Percentiles rank a stretch among this genome's conserved stretches.
phyloP scores from a whole-genome alignment of 768 basidiomycete genomes.

The Psilocybe azurescens region DNA sequence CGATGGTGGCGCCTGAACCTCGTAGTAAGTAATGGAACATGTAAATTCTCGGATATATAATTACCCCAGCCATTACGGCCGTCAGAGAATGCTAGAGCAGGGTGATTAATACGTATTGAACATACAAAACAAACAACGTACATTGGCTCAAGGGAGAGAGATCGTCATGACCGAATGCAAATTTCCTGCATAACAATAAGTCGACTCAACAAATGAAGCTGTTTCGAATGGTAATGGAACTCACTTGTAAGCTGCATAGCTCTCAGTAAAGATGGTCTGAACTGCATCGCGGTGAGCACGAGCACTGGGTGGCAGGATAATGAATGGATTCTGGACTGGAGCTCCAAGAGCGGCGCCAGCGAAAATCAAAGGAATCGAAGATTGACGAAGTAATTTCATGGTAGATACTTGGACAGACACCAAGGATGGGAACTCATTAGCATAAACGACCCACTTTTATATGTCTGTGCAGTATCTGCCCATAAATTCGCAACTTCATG shows the following conservation, averaged over 20 bases:
- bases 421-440: constrained; percentile 5
- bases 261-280: constrained; percentile 35
- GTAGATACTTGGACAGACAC: constrained; percentile 4
- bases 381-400: constrained; percentile 21
- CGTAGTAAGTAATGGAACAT: constrained; percentile 1
- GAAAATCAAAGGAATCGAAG: constrained; percentile 26
- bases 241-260: constrained; percentile 55
- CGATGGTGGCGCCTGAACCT: constrained; percentile 64
- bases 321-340: constrained; percentile 33
- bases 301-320: constrained; percentile 32
- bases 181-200: constrained; percentile 39
- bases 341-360: constrained; percentile 29
- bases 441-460: constrained; percentile 17
- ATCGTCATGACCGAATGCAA: constrained; percentile 71
- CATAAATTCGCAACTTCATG: constrained; percentile 2
- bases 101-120: not conserved
- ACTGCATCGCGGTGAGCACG: constrained; percentile 31
- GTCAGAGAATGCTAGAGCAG: constrained; percentile 36
- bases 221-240: constrained; percentile 6
- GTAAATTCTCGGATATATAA: not conserved
- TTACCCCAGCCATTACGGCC: constrained; percentile 54
- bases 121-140: constrained; percentile 16
- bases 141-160: constrained; percentile 54
- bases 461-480: constrained; percentile 3
- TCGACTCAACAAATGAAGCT: not conserved